Base-by-base conservation (phyloP, 2,329 filamentous ascomycete species). In the Apiospora phragmitis region DNA sequence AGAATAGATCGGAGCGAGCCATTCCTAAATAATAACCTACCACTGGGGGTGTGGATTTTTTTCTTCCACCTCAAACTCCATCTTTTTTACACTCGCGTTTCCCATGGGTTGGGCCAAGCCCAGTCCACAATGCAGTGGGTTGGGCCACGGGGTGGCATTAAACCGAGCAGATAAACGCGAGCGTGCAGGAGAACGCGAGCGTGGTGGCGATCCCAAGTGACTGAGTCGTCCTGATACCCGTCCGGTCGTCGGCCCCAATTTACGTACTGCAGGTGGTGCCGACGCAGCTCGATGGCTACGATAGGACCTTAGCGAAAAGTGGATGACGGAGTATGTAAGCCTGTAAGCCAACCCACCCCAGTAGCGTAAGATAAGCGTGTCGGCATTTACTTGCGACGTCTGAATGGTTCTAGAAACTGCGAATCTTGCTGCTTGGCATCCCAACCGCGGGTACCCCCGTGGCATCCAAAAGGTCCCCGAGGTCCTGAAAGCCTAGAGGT, bases 141-240 rank as follows among this genome's bases (percentile, higher is more conserved):
- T 62, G 49, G 49, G 49, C 49, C 26, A 62, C 55, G 55, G 55
- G 55, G 55, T 62, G 55, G 55, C 32, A 62, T 62, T 62, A 62
- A 62, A 62, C 55, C 55, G 55, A 62, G 55, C 32, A 62, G 7
- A 16, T 35, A 35, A 35, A 62, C 32, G 55, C 55, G 49, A 55
- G 26, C 49, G 26, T 55, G 49, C 55, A 62, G 12, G 29, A 59
- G n/a, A 35, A 62, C 32, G 55, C 55, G 55, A 62, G 32, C 55
- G 32, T 62, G 43, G 43, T 21, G 43, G n/a, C 8, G 18, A 47
- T 47, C 32, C 55, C 18, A 62, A 38, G 55, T 62, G 55, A 21
- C 32, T 38, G 55, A 38, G 9, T 62, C 29, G n/a, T 4, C 47
- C 47, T 49, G 47, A 26, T 24, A 24, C 47, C 55, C 18, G 55